Base-by-base conservation (phyloP, 495 filamentous ascomycete species). In the Glonium stellatum region DNA sequence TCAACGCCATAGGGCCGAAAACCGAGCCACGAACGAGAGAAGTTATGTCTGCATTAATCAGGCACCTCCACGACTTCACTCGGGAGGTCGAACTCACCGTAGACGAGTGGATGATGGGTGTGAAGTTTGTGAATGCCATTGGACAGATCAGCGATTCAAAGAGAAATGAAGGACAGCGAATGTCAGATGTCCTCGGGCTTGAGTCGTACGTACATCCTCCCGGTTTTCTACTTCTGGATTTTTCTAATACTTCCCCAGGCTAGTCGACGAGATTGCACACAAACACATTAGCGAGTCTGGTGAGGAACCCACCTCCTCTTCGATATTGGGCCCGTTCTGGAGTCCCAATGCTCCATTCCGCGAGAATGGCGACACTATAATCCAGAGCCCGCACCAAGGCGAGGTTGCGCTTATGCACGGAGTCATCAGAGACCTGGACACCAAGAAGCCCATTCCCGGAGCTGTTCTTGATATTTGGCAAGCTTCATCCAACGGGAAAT, bases 251-350 rank as follows among this genome's bases (percentile, higher is more conserved):
- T 41, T 15, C 44, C 11, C n/a, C 47, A 87, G 85, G 21, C 81
- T 92, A 56, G 87, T 92, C 60, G 87, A 90, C 64, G 87, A 91
- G 70, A 91, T 92, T 70, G 86, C 87, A 69, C 86, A 90, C 81
- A 89, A 88, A 72, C 80, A 87, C 70, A 74, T 87, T 71, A 81
- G 84, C 58, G 87, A 90, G 66, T 76, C 81, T 55, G 82, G 84
- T 55, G 66, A 82, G 57, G 80, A 84, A 67, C 87, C 89, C 50
- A 93, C 89, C 57, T 90, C 87, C 36, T 87, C 86, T 63, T 84
- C 88, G 53, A 93, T 93, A 69, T 84, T 93, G 37, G 88, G 88
- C 37, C 88, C 88, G 71, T 92, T 92, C 83, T 92, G 87, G 87
- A 88, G 84, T 9, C 87, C 88, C 73, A 84, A 89, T 70, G 87